Base-by-base conservation (phyloP, 768 basidiomycete genomes). In the Trametes sanguinea region DNA sequence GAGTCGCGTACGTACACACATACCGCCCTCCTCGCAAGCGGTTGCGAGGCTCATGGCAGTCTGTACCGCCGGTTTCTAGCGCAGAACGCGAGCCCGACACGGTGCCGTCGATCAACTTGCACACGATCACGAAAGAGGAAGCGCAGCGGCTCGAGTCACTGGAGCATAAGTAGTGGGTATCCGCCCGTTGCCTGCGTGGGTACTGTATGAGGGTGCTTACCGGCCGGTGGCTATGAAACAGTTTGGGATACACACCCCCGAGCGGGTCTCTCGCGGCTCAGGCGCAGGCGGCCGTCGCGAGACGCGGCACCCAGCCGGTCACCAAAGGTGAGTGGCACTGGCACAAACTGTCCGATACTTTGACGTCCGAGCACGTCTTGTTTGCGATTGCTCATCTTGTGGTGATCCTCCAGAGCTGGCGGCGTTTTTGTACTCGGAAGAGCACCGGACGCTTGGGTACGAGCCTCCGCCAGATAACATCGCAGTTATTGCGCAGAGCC, bases 401-500 rank as follows among this genome's bases (percentile, higher is more conserved):
- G 9, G 27, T n/a, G 16, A 43, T 10, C 14, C 6, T 37, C n/a
- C 44, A 55, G 66, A 67, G 32, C 48, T 57, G 9, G 67, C 68
- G 4, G 35, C 51, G 35, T 44, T 46, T 32, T 54, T 69, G 42
- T 64, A 67, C 50, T 68, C 64, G 14, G 65, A 65, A 33, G 70
- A 69, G 47, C 66, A 67, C 39, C 65, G 64, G 51, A 57, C 52
- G 10, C 51, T 67, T 22, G 68, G 65, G 5, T 59, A 66, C 56
- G 64, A 51, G 33, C 67, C 70, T 1, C 64, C 65, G 48, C 30
- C 47, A 14, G 65, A 60, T 57, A 68, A 58, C 50, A 57, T 68
- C 53, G 64, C 67, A 8, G 66, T 67, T 17, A 53, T 54, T 32
- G 64, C 67, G 14, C 62, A 68, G 50, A 63, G 60, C 48, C 48